These are phyloP conservation scores for Chalciporus piperatus DNA, from an alignment of 768 basidiomycete species.

Conservation along the genomic window DNA sequence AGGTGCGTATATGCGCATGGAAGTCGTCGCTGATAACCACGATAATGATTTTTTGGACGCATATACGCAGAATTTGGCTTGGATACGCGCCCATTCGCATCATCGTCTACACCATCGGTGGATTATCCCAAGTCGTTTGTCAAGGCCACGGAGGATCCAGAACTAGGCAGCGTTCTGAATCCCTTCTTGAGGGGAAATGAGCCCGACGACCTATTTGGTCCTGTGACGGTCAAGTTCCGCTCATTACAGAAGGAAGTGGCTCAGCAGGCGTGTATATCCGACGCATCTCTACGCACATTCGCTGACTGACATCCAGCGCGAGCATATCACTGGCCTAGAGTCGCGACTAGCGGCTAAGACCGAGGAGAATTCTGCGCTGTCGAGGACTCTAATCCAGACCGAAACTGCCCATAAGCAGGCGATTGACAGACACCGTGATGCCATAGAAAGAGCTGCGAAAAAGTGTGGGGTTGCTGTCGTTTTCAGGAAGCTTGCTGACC, in stretches of 20 bases:
- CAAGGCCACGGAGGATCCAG: slow-evolving; percentile 9
- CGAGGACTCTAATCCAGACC: slow-evolving; percentile 11
- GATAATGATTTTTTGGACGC: slow-evolving; percentile 1
- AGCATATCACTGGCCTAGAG: slow-evolving; percentile 18
- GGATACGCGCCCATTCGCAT: not conserved
- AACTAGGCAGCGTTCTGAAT: not conserved
- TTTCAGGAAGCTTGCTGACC: not conserved
- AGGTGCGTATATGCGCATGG: slow-evolving; percentile 25
- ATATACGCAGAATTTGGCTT: slow-evolving; percentile 15
- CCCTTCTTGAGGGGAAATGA: too few species aligned
- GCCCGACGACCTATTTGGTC: slow-evolving; percentile 1
- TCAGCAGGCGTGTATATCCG: slow-evolving; percentile 8
- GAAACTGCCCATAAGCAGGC: slow-evolving; percentile 14
- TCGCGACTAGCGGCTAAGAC: slow-evolving; percentile 16
- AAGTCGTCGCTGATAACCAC: not conserved
- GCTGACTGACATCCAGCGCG: slow-evolving; percentile 14
- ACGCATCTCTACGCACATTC: not conserved
- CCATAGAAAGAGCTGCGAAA: slow-evolving; percentile 13
- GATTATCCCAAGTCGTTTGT: slow-evolving; percentile 7
- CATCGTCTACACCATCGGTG: not conserved
- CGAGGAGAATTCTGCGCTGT: slow-evolving; percentile 12
- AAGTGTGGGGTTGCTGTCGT: slow-evolving; percentile 11
- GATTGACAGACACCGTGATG: slow-evolving; percentile 16
- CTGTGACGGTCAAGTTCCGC: not conserved
- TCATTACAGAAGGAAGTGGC: slow-evolving; percentile 9